A percentile compares a stretch with the other conserved stretches of the same genome.
These are phyloP conservation scores for Aphanomyces cochlioides DNA, from an alignment of 352 stramenopile genomes.

Conservation along the genomic window DNA sequence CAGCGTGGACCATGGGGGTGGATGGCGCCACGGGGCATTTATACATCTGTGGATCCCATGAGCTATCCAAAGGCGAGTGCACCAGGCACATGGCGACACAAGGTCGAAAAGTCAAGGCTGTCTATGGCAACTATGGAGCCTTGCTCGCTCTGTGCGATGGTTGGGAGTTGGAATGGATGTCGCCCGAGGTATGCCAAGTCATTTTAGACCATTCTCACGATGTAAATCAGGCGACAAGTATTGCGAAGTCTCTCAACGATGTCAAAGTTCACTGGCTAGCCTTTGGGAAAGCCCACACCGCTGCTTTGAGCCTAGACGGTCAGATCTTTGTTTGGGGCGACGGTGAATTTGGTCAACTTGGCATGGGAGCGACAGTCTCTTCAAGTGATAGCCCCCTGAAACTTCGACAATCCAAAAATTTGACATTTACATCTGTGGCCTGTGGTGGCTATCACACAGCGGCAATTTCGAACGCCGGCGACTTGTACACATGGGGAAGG, in stretches of 20 bases:
- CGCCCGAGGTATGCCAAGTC: neutral
- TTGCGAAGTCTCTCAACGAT: conserved; percentile 36
- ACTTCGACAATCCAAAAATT: conserved; percentile 13
- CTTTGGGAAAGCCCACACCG: conserved; percentile 52
- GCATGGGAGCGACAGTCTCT: conserved; percentile 34
- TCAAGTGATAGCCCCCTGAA: conserved; percentile 2
- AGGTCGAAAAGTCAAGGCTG: conserved; percentile 48
- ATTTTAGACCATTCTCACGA: neutral
- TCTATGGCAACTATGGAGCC: conserved; percentile 49
- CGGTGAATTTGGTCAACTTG: conserved; percentile 45
- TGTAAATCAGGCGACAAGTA: neutral
- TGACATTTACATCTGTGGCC: conserved; percentile 35
- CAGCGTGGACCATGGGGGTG: conserved; percentile 13
- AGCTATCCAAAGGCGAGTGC: neutral
- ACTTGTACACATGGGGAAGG: conserved; percentile 87
- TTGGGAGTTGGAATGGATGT: conserved; percentile 53
- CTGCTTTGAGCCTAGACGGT: conserved; percentile 55
- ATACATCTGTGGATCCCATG: conserved; percentile 6
- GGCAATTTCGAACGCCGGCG: conserved; percentile 68
- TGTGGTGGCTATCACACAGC: conserved; percentile 71
- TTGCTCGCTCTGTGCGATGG: conserved; percentile 51
- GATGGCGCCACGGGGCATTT: conserved; percentile 26
- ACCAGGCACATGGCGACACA: conserved; percentile 1
- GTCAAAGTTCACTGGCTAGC: conserved; percentile 52
- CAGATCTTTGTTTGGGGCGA: conserved; percentile 64